Base-by-base conservation (phyloP, 495 filamentous ascomycete species). In the Immersiella caudata region DNA sequence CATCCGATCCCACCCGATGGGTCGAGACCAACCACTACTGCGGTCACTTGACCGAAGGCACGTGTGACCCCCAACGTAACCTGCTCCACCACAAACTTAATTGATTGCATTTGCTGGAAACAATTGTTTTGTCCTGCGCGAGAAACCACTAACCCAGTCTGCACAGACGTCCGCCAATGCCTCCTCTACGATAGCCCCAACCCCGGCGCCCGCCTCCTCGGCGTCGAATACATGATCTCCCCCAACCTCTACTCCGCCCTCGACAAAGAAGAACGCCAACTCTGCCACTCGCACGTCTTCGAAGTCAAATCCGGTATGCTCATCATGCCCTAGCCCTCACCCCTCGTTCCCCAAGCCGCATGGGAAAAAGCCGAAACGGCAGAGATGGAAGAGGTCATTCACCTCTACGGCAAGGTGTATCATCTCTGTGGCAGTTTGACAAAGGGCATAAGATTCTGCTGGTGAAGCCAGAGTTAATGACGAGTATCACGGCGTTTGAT, bases 141-240 rank as follows among this genome's bases (percentile, higher is more conserved):
- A n/a, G n/a, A n/a, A n/a, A n/a, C 7, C 33, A 6, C 58, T 33
- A 58, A 14, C n/a, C n/a, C 55, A 7, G 14, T 6, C 56, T 33
- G n/a, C 27, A 27, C 27, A 59, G 80, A 82, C 20, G 78, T 80
- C 63, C 86, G 92, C 22, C 92, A 94, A 82, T 97, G 94, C 72
- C 84, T 97, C 49, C 86, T 97, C 60, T 97, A 96, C 82, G 92
- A 94, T 77, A 83, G 84, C 0, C 80, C 87, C 0, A 77, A 78
- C 0, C 79, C 84, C 20, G 87, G 87, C 55, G 92, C 93, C 9
- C 83, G 89, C 2, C 81, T 97, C 14, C 89, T 97, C 67, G 93
- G 93, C 46, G 82, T 97, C 68, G 94, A 97, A 78, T 97, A 97
- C 82, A 95, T 97, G 93, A 90, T 97, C 73, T 87, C 87, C 2